Evolutionary conservation across 2,329 filamentous ascomycete genomes (phyloP).

Genomic region (Beauveria pseudobassiana): DNA sequence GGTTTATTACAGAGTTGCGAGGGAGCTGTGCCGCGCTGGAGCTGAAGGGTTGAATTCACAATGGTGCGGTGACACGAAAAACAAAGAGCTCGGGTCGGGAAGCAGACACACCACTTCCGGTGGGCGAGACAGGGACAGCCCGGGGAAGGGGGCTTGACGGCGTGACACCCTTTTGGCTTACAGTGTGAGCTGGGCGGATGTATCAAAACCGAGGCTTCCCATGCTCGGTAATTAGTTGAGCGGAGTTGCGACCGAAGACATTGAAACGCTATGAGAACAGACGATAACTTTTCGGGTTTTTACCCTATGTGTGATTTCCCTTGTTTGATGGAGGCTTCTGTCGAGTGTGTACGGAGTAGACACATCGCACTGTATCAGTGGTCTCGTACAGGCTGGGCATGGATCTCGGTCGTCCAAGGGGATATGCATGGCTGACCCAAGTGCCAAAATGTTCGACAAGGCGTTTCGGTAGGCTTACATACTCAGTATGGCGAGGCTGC

Average conservation of each 20-base stretch:
- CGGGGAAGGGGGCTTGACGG: background rate
- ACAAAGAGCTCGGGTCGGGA: background rate
- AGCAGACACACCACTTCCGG: background rate
- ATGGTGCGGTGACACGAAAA: background rate
- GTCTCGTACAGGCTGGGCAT: background rate
- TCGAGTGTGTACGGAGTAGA: background rate
- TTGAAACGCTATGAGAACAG: background rate
- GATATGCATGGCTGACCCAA: background rate
- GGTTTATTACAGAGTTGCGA: background rate
- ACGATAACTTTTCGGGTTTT: background rate
- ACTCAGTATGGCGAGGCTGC: slow-evolving; percentile 16
- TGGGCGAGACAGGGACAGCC: background rate
- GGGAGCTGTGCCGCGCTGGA: background rate
- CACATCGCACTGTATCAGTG: background rate
- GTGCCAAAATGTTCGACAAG: slow-evolving; percentile 16
- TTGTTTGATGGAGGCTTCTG: background rate
- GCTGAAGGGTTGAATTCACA: background rate
- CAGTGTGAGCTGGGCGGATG: background rate
- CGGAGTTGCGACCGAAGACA: background rate
- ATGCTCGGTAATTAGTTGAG: background rate
- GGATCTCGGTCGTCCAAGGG: background rate
- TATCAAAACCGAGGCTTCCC: background rate
- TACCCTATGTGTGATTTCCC: background rate
- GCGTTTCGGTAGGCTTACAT: slow-evolving; percentile 25
- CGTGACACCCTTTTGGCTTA: background rate